Base-by-base conservation (phyloP, 345 rosid species). In the Zanthoxylum bungeanum region DNA sequence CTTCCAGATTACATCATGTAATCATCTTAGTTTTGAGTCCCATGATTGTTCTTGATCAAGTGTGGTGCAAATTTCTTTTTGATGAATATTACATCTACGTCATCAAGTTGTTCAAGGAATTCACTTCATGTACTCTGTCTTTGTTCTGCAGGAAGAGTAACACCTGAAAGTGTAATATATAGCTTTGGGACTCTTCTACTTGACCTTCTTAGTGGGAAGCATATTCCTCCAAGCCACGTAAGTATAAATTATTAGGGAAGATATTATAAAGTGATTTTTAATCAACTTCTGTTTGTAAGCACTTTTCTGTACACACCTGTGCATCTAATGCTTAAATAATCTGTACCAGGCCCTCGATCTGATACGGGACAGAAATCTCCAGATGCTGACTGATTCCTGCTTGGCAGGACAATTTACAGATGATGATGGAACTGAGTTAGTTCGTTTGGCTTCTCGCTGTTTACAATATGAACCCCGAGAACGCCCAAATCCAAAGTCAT, bases 201-300 rank as follows among this genome's bases (percentile, higher is more conserved):
- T 63, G 99, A 94, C 75, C 97, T 92, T 84, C 97, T 94, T 66
- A 94, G 97, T 73, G 98, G 98, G 66, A 94, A 94, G 80, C 97
- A 92, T 77, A 92, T 92, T 42, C 98, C 98, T 59, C 98, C 98
- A 10, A 88, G 92, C 78, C 98, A 90, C 76, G 98, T 94, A 81
- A 89, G 97, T 74, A 56, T 57, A 62, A 21, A 36, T 27, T 49
- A 25, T 22, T 55, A 33, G 39, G 53, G 31, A 31, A 31, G 7
- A 56, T 51, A 52, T 47, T 69, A 1, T 55, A 24, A 10, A 25
- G 24, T 7, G 17, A 19, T 11, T 52, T 42, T 14, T 49, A 21
- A 46, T 17, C 33, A 59, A 19, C 0, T 22, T 59, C 27, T 28
- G 24, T 30, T 58, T 11, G 56, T 33, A 31, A 12, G 19, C 19